A percentile compares a stretch with the other conserved stretches of the same genome.
phyloP scores from a whole-genome alignment of 805 yeast genomes.

The Candida awuae region DNA sequence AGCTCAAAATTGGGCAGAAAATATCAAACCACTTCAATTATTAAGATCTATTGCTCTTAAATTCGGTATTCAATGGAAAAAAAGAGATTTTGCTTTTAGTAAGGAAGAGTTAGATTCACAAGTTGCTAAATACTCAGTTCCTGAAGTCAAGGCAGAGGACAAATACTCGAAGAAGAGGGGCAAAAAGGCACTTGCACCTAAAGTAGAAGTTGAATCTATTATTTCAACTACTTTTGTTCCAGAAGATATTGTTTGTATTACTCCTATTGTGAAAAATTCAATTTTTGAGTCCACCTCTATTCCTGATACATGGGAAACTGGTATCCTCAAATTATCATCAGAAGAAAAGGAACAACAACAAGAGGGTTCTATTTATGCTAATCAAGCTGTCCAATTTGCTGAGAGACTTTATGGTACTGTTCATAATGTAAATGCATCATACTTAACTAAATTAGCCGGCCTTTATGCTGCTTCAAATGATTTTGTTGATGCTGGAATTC shows the following conservation, averaged over 20 bases:
- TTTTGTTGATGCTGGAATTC: slow-evolving; percentile 18
- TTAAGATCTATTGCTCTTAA: slow-evolving; percentile 67
- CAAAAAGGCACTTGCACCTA: slow-evolving; percentile 15
- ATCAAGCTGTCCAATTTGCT: slow-evolving; percentile 62
- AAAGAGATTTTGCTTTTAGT: slow-evolving; percentile 42
- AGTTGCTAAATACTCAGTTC: slow-evolving; percentile 17
- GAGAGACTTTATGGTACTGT: slow-evolving; percentile 81
- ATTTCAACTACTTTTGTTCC: slow-evolving; percentile 39
- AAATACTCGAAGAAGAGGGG: slow-evolving; percentile 30
- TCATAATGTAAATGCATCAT: slow-evolving; percentile 70
- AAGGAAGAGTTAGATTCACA: slow-evolving; percentile 31
- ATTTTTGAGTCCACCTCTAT: slow-evolving; percentile 57
- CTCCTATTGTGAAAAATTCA: slow-evolving; percentile 71
- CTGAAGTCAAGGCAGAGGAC: slow-evolving; percentile 18
- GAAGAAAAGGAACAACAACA: slow-evolving; percentile 33
- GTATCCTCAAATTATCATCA: slow-evolving; percentile 29
- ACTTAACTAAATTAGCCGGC: slow-evolving; percentile 52
- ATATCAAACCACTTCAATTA: slow-evolving; percentile 32
- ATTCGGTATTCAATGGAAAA: slow-evolving; percentile 81
- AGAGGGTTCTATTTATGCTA: slow-evolving; percentile 54
- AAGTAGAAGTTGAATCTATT: slow-evolving; percentile 10
- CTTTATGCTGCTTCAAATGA: slow-evolving; percentile 9
- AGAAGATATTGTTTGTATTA: slow-evolving; percentile 58
- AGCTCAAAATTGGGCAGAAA: slow-evolving; percentile 39
- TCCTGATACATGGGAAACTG: slow-evolving; percentile 69